Base-by-base conservation (phyloP, 768 basidiomycete species). In the Lepiota brunneoincarnata region DNA sequence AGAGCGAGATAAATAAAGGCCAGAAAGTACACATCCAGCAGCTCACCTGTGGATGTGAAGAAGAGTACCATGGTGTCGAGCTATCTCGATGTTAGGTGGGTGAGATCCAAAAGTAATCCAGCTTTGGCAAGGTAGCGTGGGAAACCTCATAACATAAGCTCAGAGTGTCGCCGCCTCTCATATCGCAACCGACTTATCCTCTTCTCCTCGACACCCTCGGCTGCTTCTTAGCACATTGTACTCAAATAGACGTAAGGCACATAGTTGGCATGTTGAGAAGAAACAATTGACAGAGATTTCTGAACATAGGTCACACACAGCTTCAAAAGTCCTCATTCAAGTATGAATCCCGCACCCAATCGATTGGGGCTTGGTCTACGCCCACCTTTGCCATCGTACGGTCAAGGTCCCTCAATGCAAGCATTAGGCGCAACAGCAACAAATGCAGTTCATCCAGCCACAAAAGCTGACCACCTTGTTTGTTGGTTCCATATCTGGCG, bases 401-500 rank as follows among this genome's bases (percentile, higher is more conserved):
- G 91, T 70, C 91, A 93, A 72, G 91, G 91, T 62, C 91, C 91
- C 78, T 91, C 91, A 80, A 90, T 93, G 66, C 86, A 86, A 69
- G 87, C 90, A 75, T 87, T 92, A n/a, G 69, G 89, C 91, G 77
- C 84, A 88, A 77, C 89, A 91, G 77, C 88, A 91, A 60, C 86
- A 81, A 60, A 83, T 83, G 69, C 80, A 83, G 37, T 87, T 81
- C 66, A 77, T 81, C 51, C 82, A 83, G 3, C 84, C 84, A 12
- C 86, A 84, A 59, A 93, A 87, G 61, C 78, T 83, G 56, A 82
- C 86, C 0, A 84, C 83, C 0, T 76, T 96, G 2, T 98, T 97
- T 61, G 85, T 98, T n/a, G 94, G 94, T 9, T 91, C 92, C 57
- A 98, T 98, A 69, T 92, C 94, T 4, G 91, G 91, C 28, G 94